Evolutionary conservation across 1,284 basidiomycete genomes (phyloP), one percentile per base, ranked within the genome.

Genomic region (Stygiomarasmius scandens): DNA sequence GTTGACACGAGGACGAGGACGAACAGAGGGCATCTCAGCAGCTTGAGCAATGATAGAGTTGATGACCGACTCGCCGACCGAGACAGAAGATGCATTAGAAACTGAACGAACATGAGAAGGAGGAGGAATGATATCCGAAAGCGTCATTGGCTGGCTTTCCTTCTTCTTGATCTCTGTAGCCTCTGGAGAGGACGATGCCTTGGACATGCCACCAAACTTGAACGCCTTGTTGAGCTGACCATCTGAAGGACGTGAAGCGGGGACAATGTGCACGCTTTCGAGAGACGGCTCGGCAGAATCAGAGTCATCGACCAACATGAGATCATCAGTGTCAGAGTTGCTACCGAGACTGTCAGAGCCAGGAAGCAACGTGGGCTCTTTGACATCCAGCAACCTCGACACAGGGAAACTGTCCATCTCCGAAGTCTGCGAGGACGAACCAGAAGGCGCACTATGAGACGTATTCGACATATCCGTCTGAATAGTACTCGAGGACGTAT

Each of bases 61-160:
- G 54, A 87, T 74, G 0, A 87, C 70, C 0, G 81, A 81, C 50
- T 81, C 83, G 52, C 88, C 86, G 25, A 81, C 80, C 24, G 73
- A 74, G 49, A 75, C 63, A 2, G 77, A 70, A 11, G 73, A 77
- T 0, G 75, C 74, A 34, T 72, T 71, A 0, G 86, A 84, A n/a
- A 82, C 66, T 0, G 76, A 74, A 27, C 79, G 76, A 14, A 74
- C 77, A 61, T 84, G 77, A 6, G 79, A 72, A 0, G 79, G 76
- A 0, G 87, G 83, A 4, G 89, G 89, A 46, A 91, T 87, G 69
- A 91, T 90, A 61, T 91, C 87, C 0, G 87, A 85, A 14, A 90
- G 72, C 1, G 86, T 89, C 55, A 88, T 66, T 0, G 75, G 74
- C 60, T 73, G 52, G 47, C 45, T 50, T 66, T 4, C 11, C 8